Base-by-base conservation (phyloP, 345 rosid genomes). In the Cardamine resedifolia region DNA sequence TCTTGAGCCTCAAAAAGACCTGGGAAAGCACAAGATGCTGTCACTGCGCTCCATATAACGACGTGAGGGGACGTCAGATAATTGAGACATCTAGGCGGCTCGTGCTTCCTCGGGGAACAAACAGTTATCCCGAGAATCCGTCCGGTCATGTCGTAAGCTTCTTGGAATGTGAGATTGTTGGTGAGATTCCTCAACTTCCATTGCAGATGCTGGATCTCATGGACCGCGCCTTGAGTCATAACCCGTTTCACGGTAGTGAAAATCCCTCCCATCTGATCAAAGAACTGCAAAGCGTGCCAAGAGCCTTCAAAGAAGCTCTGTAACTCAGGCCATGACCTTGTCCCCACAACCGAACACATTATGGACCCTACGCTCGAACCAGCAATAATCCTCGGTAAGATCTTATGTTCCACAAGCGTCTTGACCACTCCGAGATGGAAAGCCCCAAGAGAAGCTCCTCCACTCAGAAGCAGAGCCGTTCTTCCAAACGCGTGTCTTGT, bases 1-100 rank as follows among this genome's bases (percentile, higher is more conserved):
- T 95, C 99, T 81, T 95, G 99, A 7, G 99, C 99, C 72, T 95
- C 96, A 67, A 91, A 95, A 67, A 95, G 97, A 18, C 97, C 99
- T 24, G 99, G 99, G 58, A 95, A 95, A 51, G 99, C 99, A 74
- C 98, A 95, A 51, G 99, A 95, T 28, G 99, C 99, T 28, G 94
- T 88, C 63, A 95, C 99, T n/a, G 98, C 99, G 53, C 99, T 95
- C 98, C 99, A 95, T 82, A 95, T 91, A 33, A 95, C 96, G 50
- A 95, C 99, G 56, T 95, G 98, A 68, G 99, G 98, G 0, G 99
- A 90, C 31, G 92, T 92, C 71, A 95, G 83, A 82, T 95, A 95
- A 63, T 95, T 95, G 58, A 95, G 98, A 76, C 97, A 92, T 80
- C 98, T 84, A 47, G 99, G 98, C 19, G 99, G 98, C 81, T 95